Evolutionary conservation across 352 stramenopile species (phyloP).

Genomic region (Elongisporangium undulatum): DNA sequence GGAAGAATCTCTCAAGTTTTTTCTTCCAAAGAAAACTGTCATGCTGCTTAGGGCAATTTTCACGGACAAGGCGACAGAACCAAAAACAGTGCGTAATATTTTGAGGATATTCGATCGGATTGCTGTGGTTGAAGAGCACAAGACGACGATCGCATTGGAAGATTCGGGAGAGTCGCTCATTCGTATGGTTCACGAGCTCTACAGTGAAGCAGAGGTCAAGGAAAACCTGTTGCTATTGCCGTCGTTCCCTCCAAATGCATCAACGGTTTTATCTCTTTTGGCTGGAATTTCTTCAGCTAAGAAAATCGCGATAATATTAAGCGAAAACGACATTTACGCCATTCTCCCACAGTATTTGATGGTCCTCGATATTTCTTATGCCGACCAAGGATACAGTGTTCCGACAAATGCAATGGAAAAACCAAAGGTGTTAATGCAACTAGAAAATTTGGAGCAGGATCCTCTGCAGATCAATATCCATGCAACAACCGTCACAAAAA

Average conservation of each 20-base stretch:
- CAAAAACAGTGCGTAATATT: slow-evolving; percentile 65
- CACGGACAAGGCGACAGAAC: slow-evolving; percentile 25
- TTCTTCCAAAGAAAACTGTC: slow-evolving; percentile 76
- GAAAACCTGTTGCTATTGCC: slow-evolving; percentile 17
- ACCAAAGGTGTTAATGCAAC: slow-evolving; percentile 1
- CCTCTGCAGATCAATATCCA: slow-evolving; percentile 16
- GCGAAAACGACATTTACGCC: slow-evolving; percentile 50
- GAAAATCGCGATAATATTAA: slow-evolving; percentile 44
- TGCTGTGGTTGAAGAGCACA: slow-evolving; percentile 70
- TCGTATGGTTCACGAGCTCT: slow-evolving; percentile 47
- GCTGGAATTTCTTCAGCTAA: slow-evolving; percentile 28
- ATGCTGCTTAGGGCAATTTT: slow-evolving; percentile 54
- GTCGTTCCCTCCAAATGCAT: slow-evolving; percentile 26
- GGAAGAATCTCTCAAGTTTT: slow-evolving; percentile 79
- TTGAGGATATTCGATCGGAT: slow-evolving; percentile 49
- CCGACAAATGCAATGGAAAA: background rate
- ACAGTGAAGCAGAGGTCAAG: slow-evolving; percentile 11
- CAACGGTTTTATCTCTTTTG: slow-evolving; percentile 36
- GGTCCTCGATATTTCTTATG: slow-evolving; percentile 4
- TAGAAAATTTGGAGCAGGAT: background rate
- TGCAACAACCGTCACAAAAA: slow-evolving; percentile 12
- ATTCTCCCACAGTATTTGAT: slow-evolving; percentile 36
- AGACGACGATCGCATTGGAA: slow-evolving; percentile 63
- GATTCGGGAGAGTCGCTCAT: slow-evolving; percentile 53
- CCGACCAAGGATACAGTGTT: background rate